These are phyloP conservation scores for Termitomyces sp. DNA, from an alignment of 768 basidiomycete genomes.

Conservation along the genomic window DNA sequence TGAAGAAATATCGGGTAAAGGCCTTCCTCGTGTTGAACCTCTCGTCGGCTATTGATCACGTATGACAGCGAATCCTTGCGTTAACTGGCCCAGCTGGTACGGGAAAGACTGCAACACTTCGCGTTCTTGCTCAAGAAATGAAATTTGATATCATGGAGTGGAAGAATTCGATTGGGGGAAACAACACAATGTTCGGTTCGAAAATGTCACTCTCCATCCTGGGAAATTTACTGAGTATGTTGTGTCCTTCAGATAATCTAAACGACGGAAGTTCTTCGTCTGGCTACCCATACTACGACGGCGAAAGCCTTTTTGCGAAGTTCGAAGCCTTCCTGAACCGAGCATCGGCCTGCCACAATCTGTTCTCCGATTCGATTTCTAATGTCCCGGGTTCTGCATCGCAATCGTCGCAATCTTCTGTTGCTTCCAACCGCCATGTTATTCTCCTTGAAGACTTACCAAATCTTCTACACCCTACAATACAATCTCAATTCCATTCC, in stretches of 20 bases:
- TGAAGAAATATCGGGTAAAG: slow-evolving; percentile 72
- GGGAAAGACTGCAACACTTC: slow-evolving; percentile 84
- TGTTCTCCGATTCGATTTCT: slow-evolving; percentile 30
- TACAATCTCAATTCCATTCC: slow-evolving; percentile 67
- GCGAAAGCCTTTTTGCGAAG: slow-evolving; percentile 54
- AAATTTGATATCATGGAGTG: slow-evolving; percentile 83
- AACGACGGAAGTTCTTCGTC: not conserved
- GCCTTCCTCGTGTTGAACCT: not conserved
- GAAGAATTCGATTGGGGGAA: slow-evolving; percentile 62
- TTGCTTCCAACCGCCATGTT: slow-evolving; percentile 38
- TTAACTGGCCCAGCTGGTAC: slow-evolving; percentile 87
- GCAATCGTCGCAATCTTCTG: slow-evolving; percentile 8
- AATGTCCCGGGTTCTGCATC: slow-evolving; percentile 5
- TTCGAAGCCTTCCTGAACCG: slow-evolving; percentile 73
- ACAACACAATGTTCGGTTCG: slow-evolving; percentile 17
- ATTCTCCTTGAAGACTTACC: slow-evolving; percentile 89
- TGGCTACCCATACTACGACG: slow-evolving; percentile 19
- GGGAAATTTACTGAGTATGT: not conserved
- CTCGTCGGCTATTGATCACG: not conserved
- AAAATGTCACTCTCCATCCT: not conserved
- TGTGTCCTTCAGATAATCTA: not conserved
- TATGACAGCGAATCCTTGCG: slow-evolving; percentile 66
- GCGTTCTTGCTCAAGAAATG: slow-evolving; percentile 68
- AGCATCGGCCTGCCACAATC: slow-evolving; percentile 51
- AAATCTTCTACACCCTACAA: slow-evolving; percentile 73